Evolutionary conservation across 2,329 filamentous ascomycete genomes (phyloP).

Genomic region (Diaporthe vaccinii): DNA sequence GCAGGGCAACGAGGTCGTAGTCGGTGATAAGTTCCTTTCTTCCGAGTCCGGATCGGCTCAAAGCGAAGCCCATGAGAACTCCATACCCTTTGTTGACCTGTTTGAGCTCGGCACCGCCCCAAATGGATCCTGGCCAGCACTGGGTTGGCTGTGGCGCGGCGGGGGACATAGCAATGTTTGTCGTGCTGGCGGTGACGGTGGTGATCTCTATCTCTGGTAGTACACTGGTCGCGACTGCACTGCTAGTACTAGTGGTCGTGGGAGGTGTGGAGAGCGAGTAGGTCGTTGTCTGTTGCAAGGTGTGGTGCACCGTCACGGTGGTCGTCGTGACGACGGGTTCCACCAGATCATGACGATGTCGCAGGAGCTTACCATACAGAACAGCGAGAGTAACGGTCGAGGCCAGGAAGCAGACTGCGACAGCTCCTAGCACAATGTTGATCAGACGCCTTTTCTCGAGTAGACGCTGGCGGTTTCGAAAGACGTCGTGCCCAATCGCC

Average conservation of each 20-base stretch:
- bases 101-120: not conserved
- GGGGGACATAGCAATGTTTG: not conserved
- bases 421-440: not conserved
- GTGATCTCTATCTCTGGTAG: not conserved
- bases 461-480: slow-evolving; percentile 8
- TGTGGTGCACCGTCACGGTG: not conserved
- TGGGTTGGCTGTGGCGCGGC: not conserved
- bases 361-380: not conserved
- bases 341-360: not conserved
- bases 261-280: not conserved
- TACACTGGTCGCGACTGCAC: not conserved
- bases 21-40: not conserved
- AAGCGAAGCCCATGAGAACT: not conserved
- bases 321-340: not conserved
- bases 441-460: not conserved
- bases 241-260: not conserved
- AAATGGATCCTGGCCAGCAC: not conserved
- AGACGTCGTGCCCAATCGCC: not conserved
- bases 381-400: not conserved
- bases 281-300: not conserved
- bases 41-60: not conserved
- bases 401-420: not conserved
- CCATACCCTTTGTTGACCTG: not conserved
- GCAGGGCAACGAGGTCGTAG: not conserved
- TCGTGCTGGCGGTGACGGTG: not conserved